A percentile compares a stretch with the other conserved stretches of the same genome.
Evolutionary conservation across 768 basidiomycete genomes (phyloP).

Genomic region (Tulasnella sp.): DNA sequence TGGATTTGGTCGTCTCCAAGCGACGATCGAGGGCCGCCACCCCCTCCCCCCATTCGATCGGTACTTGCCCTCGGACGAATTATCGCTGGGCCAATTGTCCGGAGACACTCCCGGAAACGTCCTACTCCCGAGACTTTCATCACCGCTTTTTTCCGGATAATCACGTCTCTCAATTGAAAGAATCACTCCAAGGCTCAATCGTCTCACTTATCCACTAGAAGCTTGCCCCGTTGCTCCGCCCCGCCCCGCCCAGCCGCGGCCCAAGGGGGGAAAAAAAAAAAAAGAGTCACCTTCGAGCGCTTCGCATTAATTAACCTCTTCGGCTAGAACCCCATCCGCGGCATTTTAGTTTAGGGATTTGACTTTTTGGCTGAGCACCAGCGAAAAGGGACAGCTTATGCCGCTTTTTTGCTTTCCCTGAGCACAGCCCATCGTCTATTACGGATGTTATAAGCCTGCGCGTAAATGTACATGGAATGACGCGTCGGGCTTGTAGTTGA

Average conservation of each 20-base stretch:
- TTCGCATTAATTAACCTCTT: neutral
- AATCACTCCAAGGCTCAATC: neutral
- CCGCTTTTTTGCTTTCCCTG: neutral
- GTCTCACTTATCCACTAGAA: neutral
- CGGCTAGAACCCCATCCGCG: neutral
- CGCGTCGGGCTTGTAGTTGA: neutral
- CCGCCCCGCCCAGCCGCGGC: neutral
- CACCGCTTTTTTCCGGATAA: neutral
- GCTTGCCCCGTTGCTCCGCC: neutral
- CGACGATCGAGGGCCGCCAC: neutral
- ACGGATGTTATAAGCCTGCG: no score
- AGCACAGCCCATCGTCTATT: neutral
- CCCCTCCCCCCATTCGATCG: neutral
- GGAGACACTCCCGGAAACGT: neutral
- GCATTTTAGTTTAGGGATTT: neutral
- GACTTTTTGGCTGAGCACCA: neutral
- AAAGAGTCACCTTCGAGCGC: neutral
- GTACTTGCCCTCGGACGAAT: neutral
- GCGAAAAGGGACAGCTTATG: neutral
- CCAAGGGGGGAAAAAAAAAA: neutral
- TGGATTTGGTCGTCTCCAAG: slow-evolving; percentile 1
- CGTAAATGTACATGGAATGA: neutral
- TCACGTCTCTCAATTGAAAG: neutral
- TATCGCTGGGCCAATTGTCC: neutral
- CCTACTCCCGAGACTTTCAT: neutral